Conservation (phyloP, 106 monocot genomes). For the Gastrodia elata region DNA sequence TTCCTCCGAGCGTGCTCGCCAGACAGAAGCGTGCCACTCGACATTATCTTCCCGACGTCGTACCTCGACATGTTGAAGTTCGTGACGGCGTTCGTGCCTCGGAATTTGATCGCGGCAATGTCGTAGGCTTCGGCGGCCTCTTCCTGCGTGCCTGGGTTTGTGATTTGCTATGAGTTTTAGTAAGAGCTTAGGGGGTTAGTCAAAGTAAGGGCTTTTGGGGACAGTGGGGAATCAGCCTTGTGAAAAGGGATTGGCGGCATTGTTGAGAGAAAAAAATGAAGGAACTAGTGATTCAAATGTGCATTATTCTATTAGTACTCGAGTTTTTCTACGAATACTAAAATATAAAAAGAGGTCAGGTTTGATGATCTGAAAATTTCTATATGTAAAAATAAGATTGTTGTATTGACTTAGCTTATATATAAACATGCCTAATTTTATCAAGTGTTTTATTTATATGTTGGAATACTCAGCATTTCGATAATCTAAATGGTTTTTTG, state of each 20-base stretch:
- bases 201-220: background rate
- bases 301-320: too few species aligned
- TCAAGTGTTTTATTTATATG: too few species aligned
- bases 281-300: background rate
- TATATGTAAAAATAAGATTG: too few species aligned
- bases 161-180: background rate
- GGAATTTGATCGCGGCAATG: constrained; percentile 64
- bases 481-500: too few species aligned
- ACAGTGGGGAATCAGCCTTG: background rate
- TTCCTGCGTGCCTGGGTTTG: constrained; percentile 35
- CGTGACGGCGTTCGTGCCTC: constrained; percentile 46
- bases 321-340: too few species aligned
- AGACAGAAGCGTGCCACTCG: background rate
- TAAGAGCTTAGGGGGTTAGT: background rate
- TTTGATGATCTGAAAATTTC: too few species aligned
- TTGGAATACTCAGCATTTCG: too few species aligned
- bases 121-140: constrained; percentile 73
- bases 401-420: too few species aligned
- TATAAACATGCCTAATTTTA: too few species aligned
- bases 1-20: background rate
- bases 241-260: background rate
- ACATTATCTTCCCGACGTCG: constrained; percentile 21
- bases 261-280: background rate
- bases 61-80: constrained; percentile 45
- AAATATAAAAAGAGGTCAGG: too few species aligned